Percentiles rank a stretch among this genome's conserved stretches.
These are phyloP conservation scores for Aspergillus bridgeri DNA, from an alignment of 495 filamentous ascomycete genomes.

Conservation along the genomic window DNA sequence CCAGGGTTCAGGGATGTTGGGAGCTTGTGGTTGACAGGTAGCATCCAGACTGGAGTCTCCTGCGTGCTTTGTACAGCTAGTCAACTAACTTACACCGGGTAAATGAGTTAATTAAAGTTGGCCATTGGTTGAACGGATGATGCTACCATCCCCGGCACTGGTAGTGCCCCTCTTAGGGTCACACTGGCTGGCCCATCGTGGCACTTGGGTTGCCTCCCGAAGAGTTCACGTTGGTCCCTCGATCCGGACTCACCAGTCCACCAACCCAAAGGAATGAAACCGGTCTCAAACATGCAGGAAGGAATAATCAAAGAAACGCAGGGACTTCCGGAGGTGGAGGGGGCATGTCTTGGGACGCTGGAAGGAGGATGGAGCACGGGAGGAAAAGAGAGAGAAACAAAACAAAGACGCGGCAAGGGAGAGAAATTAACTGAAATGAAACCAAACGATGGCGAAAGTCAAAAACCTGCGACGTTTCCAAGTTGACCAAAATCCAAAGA, in stretches of 20 bases:
- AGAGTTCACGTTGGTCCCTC: too few relatives aligned
- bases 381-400: neutral
- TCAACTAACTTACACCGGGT: too few relatives aligned
- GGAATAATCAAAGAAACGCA: too few relatives aligned
- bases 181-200: neutral
- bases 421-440: neutral
- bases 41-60: too few relatives aligned
- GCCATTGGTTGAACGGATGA: neutral
- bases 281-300: neutral
- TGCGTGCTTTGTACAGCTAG: too few relatives aligned
- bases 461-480: neutral
- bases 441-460: neutral
- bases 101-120: neutral
- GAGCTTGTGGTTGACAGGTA: too few relatives aligned
- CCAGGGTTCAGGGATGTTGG: neutral
- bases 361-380: neutral
- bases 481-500: neutral
- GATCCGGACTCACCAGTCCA: neutral
- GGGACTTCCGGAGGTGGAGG: too few relatives aligned
- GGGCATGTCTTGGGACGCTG: too few relatives aligned
- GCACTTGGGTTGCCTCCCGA: neutral
- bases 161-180: too few relatives aligned
- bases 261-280: neutral
- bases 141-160: neutral
- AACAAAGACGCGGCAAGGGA: neutral